These are phyloP conservation scores for Neurospora pannonica DNA, from an alignment of 495 filamentous ascomycete species.

Conservation along the genomic window DNA sequence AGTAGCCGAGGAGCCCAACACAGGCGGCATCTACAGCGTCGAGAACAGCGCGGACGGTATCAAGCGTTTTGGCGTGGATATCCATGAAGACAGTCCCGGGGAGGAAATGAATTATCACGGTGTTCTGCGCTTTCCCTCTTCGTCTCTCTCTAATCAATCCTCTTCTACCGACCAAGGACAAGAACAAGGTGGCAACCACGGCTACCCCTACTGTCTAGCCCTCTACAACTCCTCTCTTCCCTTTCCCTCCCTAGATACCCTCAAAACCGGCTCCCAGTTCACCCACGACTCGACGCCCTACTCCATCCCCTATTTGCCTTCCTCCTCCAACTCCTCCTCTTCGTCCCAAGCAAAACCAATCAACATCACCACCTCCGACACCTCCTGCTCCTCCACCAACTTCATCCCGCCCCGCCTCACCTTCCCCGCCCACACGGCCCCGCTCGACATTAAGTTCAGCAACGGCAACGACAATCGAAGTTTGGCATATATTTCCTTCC, in stretches of 20 bases:
- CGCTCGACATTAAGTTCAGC: conserved; percentile 50
- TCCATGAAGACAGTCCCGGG: conserved; percentile 62
- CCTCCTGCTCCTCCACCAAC: conserved; percentile 26
- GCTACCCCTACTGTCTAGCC: conserved; percentile 63
- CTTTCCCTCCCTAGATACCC: conserved; percentile 11
- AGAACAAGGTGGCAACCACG: conserved; percentile 39
- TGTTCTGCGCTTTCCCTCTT: conserved; percentile 23
- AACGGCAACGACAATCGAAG: conserved; percentile 2
- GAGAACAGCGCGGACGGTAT: conserved; percentile 65
- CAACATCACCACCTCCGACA: conserved; percentile 30
- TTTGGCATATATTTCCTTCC: conserved; percentile 31
- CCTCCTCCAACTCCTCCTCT: not conserved
- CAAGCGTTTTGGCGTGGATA: conserved; percentile 41
- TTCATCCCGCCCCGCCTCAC: conserved; percentile 39
- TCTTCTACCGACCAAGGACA: conserved; percentile 2
- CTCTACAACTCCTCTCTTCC: conserved; percentile 43
- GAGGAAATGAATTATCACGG: conserved; percentile 70
- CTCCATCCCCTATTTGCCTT: not conserved
- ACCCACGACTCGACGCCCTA: conserved; percentile 6
- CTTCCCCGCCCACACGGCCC: conserved; percentile 52
- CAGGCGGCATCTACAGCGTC: conserved; percentile 53
- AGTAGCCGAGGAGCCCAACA: conserved; percentile 44
- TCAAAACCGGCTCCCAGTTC: conserved; percentile 32
- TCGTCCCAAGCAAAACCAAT: not conserved
- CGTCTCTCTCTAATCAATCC: conserved; percentile 23